Evolutionary conservation across 495 filamentous ascomycete species (phyloP), one percentile per base, ranked within the genome.

Genomic region (Talaromyces wortmannii): DNA sequence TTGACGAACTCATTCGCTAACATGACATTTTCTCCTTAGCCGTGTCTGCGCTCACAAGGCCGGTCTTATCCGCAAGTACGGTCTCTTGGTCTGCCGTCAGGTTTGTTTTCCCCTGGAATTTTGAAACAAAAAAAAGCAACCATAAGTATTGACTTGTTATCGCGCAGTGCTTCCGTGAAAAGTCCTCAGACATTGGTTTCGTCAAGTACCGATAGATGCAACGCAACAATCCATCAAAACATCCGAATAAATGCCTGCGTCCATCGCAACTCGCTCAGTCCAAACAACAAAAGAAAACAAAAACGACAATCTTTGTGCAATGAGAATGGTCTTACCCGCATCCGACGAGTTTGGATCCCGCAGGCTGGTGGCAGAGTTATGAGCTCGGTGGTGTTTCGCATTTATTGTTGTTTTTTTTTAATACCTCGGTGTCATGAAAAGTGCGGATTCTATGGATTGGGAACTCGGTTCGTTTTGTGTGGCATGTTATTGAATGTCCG

Each of bases 151-250:
- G 36, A 54, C 92, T 97, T 79, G 92, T 97, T 83, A 97, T 92
- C 88, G 89, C 91, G 84, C 92, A 98, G 80, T 97, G 94, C 87
- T 98, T 98, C 85, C 80, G 94, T 70, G 94, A 98, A 85, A 97
- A 97, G 85, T 80, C 85, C 61, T 65, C 79, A 70, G 92, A 97
- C 74, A 96, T 98, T 76, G 94, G 94, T 66, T 98, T 98, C 83
- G 79, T 85, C 78, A 97, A 98, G 53, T 50, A 55, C 53, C 53
- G 53, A 55, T 55, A 55, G 48, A 50, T 32, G 53, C 46, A 47
- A 12, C 17, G 17, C n/a, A 15, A 43, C 36, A n/a, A 0, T 2
- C 33, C 50, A 52, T 13, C 13, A 33, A 50, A 50, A 15, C 31
- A 29, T 7, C 17, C 33, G 17, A 50, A 44, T 23, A 4, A 44